Percentiles rank a stretch among this genome's conserved stretches.
Evolutionary conservation across 768 basidiomycete genomes (phyloP).

Genomic region (Boletus coccyginus): DNA sequence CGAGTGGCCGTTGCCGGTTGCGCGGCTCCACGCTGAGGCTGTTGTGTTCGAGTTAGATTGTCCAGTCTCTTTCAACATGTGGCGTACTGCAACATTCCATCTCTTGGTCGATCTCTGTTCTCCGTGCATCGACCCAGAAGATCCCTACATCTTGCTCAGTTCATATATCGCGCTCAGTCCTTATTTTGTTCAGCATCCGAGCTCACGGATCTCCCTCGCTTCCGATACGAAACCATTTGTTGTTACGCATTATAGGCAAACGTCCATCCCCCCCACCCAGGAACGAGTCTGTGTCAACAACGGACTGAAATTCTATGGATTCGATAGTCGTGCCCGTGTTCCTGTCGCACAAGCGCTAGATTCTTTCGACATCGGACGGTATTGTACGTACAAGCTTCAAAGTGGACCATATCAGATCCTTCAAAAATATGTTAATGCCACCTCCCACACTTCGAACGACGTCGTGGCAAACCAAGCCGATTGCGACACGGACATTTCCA

Average conservation of each 20-base stretch:
- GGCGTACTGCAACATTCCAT: constrained; percentile 41
- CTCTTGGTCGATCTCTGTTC: constrained; percentile 38
- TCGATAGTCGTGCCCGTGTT: constrained; percentile 19
- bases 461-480: constrained; percentile 40
- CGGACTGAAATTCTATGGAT: constrained; percentile 32
- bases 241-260: constrained; percentile 11
- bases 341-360: constrained; percentile 16
- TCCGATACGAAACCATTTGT: constrained; percentile 21
- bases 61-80: constrained; percentile 39
- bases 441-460: constrained; percentile 42
- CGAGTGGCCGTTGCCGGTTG: constrained; percentile 47
- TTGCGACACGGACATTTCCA: constrained; percentile 38
- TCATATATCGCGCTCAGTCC: constrained; percentile 7
- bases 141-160: constrained; percentile 14
- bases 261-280: constrained; percentile 11
- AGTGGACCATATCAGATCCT: constrained; percentile 33
- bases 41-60: constrained; percentile 43
- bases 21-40: constrained; percentile 17
- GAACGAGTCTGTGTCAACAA: constrained; percentile 33
- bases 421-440: constrained; percentile 36
- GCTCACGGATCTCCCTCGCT: constrained; percentile 20
- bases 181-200: constrained; percentile 13
- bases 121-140: not conserved
- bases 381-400: constrained; percentile 35
- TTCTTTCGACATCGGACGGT: constrained; percentile 9